These are phyloP conservation scores for Cytospora mali DNA, from an alignment of 2,329 filamentous ascomycete species.

Conservation along the genomic window DNA sequence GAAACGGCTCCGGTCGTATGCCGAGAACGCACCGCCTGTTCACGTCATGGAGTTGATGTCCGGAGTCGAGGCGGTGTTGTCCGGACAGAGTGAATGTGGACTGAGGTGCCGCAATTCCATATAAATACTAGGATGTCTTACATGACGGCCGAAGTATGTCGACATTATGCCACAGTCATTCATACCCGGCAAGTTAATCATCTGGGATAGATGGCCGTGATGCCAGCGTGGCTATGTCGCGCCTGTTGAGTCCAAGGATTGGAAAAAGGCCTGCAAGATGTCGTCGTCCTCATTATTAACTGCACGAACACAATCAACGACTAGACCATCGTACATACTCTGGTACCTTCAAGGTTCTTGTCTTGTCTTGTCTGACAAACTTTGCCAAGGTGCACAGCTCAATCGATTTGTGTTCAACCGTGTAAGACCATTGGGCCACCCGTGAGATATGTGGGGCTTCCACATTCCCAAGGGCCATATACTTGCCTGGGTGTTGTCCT, in stretches of 20 bases:
- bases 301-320: too few relatives aligned
- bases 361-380: too few relatives aligned
- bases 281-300: too few relatives aligned
- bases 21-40: not conserved
- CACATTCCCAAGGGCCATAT: too few relatives aligned
- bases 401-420: not conserved
- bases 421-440: not conserved
- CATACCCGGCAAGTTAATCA: not conserved
- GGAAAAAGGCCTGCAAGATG: too few relatives aligned
- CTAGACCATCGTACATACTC: too few relatives aligned
- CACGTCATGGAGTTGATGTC: not conserved
- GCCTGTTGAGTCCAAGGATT: too few relatives aligned
- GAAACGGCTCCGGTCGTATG: not conserved
- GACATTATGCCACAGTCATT: not conserved
- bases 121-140: not conserved
- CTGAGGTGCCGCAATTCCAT: not conserved
- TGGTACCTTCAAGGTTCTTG: not conserved
- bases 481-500: too few relatives aligned
- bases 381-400: too few relatives aligned
- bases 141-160: not conserved
- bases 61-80: not conserved
- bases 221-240: too few relatives aligned
- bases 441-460: not conserved
- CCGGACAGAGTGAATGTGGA: too few relatives aligned
- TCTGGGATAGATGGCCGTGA: too few relatives aligned